Conservation (phyloP, 148 eudicot genomes). For the Silene latifolia region DNA sequence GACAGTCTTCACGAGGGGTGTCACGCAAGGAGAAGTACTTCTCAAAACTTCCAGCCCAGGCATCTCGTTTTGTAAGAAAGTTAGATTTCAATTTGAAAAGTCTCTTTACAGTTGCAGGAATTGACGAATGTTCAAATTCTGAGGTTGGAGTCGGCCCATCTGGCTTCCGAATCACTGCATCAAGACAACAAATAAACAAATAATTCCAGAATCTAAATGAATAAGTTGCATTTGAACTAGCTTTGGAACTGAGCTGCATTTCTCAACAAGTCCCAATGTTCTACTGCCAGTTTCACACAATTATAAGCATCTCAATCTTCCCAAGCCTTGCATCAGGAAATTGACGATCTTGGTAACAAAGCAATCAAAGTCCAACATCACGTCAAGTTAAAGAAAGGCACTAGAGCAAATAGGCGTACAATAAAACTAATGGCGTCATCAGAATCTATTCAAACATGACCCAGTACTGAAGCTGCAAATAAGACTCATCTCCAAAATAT, state of each 20-base stretch:
- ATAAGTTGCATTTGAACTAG: background rate
- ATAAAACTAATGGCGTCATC: background rate
- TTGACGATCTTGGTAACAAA: background rate
- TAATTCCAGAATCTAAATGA: constrained; percentile 2
- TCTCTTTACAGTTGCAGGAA: constrained; percentile 86
- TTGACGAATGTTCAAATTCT: constrained; percentile 83
- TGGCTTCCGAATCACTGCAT: constrained; percentile 77
- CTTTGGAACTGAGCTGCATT: background rate
- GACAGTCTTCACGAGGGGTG: constrained; percentile 87
- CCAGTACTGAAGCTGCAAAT: background rate
- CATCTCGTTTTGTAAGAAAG: constrained; percentile 84
- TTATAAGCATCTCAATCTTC: background rate
- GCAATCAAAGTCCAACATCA: background rate
- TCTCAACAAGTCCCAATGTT: background rate
- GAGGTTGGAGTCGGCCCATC: constrained; percentile 73
- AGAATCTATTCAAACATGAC: background rate
- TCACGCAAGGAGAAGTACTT: constrained; percentile 62
- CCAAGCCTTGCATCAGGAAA: background rate
- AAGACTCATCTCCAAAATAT: background rate
- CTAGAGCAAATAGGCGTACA: no score
- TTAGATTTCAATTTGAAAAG: constrained; percentile 73
- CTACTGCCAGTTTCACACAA: background rate
- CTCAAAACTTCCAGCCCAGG: constrained; percentile 96
- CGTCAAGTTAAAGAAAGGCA: no score
- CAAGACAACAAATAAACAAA: constrained; percentile 18